Conservation (phyloP, 805 yeast species). For the Metschnikowia kofuensis region DNA sequence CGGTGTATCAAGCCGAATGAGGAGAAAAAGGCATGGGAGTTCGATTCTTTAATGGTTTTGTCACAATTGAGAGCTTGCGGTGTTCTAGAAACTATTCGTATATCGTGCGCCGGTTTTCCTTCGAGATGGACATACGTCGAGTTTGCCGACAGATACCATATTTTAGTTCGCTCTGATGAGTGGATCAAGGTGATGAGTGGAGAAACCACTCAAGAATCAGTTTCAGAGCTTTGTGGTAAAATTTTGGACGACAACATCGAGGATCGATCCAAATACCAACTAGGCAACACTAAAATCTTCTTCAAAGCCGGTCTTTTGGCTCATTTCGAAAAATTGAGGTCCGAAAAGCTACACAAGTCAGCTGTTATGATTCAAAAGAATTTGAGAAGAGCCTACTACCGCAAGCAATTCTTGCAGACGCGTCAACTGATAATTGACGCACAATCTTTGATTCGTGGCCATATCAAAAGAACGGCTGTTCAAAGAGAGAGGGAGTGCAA, state of each 20-base stretch:
- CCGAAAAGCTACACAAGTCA: conserved; percentile 71
- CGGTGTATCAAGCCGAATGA: conserved; percentile 98
- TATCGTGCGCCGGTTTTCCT: conserved; percentile 98
- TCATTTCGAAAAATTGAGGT: conserved; percentile 77
- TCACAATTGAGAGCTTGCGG: conserved; percentile 98
- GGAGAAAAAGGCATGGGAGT: conserved; percentile 91
- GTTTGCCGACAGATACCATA: conserved; percentile 84
- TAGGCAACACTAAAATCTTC: conserved; percentile 91
- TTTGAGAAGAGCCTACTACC: conserved; percentile 61
- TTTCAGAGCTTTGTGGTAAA: conserved; percentile 61
- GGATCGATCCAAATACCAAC: conserved; percentile 70
- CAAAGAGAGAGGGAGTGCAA: conserved; percentile 52
- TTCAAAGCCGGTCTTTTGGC: conserved; percentile 97
- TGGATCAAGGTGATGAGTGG: conserved; percentile 60
- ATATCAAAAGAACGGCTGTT: conserved; percentile 51
- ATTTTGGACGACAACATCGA: conserved; percentile 65
- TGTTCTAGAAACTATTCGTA: conserved; percentile 93
- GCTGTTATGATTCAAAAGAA: conserved; percentile 86
- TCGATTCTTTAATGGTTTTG: conserved; percentile 91
- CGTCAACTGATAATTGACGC: conserved; percentile 50
- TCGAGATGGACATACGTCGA: conserved; percentile 94
- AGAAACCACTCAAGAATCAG: conserved; percentile 51
- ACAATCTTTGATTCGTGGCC: conserved; percentile 68
- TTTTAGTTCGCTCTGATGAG: conserved; percentile 67
- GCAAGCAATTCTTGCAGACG: conserved; percentile 56